These are phyloP conservation scores for Colletotrichum cereale DNA, from an alignment of 2,329 filamentous ascomycete genomes.

Conservation along the genomic window DNA sequence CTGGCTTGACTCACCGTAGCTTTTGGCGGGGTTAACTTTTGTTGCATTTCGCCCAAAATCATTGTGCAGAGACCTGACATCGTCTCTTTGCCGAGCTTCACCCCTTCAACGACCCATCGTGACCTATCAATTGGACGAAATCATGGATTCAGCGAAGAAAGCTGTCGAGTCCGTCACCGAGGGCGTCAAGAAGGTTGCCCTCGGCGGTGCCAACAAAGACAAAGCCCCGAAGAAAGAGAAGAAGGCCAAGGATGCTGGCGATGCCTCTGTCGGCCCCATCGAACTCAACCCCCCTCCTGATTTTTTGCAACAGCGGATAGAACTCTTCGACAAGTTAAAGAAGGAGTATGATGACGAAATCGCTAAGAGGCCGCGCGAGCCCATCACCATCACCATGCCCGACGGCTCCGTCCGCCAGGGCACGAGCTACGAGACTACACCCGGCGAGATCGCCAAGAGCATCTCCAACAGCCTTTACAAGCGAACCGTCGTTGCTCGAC, in stretches of 20 bases:
- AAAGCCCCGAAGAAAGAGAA: slow-evolving; percentile 67
- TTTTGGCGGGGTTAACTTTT: slow-evolving; percentile 40
- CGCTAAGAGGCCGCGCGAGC: slow-evolving; percentile 76
- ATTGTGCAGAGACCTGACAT: slow-evolving; percentile 8
- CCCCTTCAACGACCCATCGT: slow-evolving; percentile 11
- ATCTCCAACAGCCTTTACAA: slow-evolving; percentile 89
- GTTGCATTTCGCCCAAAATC: slow-evolving; percentile 34
- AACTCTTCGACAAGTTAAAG: slow-evolving; percentile 90
- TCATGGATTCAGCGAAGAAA: slow-evolving; percentile 63
- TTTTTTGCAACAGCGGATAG: slow-evolving; percentile 86
- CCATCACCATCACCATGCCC: slow-evolving; percentile 79
- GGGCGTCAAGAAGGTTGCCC: slow-evolving; percentile 70
- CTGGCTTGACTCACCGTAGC: slow-evolving; percentile 38
- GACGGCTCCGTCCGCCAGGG: slow-evolving; percentile 79
- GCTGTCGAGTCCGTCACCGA: slow-evolving; percentile 64
- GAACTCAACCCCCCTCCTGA: slow-evolving; percentile 72
- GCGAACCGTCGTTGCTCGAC: slow-evolving; percentile 86
- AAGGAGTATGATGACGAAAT: slow-evolving; percentile 84
- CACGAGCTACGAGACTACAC: slow-evolving; percentile 92
- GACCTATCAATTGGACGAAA: slow-evolving; percentile 34
- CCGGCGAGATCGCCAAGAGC: slow-evolving; percentile 79
- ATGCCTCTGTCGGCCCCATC: slow-evolving; percentile 56
- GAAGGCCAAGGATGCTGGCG: slow-evolving; percentile 53
- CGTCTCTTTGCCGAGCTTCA: slow-evolving; percentile 1
- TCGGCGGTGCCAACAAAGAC: slow-evolving; percentile 59